Base-by-base conservation (phyloP, 2,329 filamentous ascomycete genomes). In the Chalara sp. region DNA sequence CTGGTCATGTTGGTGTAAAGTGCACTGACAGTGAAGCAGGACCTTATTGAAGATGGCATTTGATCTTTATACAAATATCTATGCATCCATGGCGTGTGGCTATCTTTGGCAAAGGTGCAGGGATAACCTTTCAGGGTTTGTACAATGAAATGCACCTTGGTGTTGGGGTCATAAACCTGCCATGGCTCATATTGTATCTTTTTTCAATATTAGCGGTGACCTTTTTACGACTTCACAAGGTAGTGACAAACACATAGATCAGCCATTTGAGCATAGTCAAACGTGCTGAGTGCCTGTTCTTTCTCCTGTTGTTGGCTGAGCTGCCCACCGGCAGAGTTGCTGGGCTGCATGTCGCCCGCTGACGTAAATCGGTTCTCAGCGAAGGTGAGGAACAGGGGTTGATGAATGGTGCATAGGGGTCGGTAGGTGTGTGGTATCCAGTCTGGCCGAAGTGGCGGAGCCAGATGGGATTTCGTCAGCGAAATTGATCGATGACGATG, bases 51-150 rank as follows among this genome's bases (percentile, higher is more conserved):
- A 30, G 51, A 52, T 5, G 64, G 64, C 33, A 55, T 61, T 30
- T 60, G 47, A 39, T 55, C 47, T 21, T 48, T 48, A 54, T 67
- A 67, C 31, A 68, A 59, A 43, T 57, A 50, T 10, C 53, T 54
- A 49, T 68, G 65, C 44, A 68, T 51, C 45, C 65, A 68, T 6
- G 63, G 60, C 1, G 64, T 65, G 29, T 53, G 44, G 35, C 59
- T 66, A n/a, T 50, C 53, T 8, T 51, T 53, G 5, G 64, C 65
- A 35, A 63, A 56, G 39, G 64, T 60, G 12, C 13, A 46, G 2
- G 52, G 48, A 47, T 65, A 67, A 29, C 43, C 47, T 53, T 65
- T 65, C 6, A 66, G 44, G 5, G 58, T 58, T 41, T 53, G 53
- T 8, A 59, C n/a, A 13, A 66, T 48, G 49, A 61, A 63, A 56